Evolutionary conservation across 768 basidiomycete species (phyloP).

Genomic region (Psilocybe cubensis): DNA sequence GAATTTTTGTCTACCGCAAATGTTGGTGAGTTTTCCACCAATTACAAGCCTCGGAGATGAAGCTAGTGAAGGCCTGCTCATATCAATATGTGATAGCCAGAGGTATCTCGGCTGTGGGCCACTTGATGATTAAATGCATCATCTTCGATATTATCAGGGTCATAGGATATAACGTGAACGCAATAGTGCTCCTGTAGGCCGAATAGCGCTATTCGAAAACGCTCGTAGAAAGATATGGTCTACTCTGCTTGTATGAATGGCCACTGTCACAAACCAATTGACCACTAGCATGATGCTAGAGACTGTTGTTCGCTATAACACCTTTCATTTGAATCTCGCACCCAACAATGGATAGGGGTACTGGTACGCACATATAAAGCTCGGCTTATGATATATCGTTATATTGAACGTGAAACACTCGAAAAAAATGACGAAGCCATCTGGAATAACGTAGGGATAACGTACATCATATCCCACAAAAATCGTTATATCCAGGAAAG

Average conservation of each 20-base stretch:
- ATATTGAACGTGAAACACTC: neutral
- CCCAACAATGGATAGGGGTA: no score
- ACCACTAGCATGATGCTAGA: no score
- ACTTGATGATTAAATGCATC: neutral
- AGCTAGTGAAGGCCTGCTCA: neutral
- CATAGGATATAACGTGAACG: neutral
- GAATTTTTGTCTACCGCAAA: neutral
- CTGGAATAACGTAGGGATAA: no score
- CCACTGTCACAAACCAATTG: no score
- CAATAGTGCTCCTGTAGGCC: neutral
- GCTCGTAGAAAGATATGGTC: neutral
- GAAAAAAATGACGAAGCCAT: neutral
- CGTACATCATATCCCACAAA: slow-evolving; percentile 1
- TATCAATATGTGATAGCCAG: neutral
- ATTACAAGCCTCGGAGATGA: slow-evolving; percentile 13
- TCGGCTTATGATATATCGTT: no score
- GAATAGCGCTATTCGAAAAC: neutral
- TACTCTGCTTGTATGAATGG: no score
- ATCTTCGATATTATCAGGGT: neutral
- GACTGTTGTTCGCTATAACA: no score
- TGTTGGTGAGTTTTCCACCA: neutral
- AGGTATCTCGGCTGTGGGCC: neutral
- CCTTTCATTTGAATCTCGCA: no score
- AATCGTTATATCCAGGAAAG: slow-evolving; percentile 48
- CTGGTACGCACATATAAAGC: no score